These are phyloP conservation scores for Tephrocybe sp. DNA, from an alignment of 768 basidiomycete species.

Conservation along the genomic window DNA sequence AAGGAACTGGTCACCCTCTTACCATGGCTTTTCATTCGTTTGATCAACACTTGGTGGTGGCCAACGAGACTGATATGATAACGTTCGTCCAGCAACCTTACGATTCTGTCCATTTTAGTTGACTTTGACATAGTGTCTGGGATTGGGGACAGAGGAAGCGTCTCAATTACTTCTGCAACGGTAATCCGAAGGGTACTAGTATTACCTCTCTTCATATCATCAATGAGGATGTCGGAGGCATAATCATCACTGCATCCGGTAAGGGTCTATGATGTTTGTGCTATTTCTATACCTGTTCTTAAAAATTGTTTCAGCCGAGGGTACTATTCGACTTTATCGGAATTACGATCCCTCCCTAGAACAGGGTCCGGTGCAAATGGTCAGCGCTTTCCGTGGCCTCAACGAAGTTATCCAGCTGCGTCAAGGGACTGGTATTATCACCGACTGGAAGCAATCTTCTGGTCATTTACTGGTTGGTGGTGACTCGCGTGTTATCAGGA, in stretches of 20 bases:
- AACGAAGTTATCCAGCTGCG: conserved; percentile 71
- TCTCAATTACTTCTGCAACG: conserved; percentile 84
- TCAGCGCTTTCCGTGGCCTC: conserved; percentile 89
- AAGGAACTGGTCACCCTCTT: conserved; percentile 56
- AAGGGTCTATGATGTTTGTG: conserved; percentile 30
- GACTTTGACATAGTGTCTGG: conserved; percentile 64
- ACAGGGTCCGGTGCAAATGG: conserved; percentile 81
- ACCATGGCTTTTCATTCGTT: conserved; percentile 90
- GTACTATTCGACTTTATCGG: conserved; percentile 86
- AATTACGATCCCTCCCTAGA: conserved; percentile 81
- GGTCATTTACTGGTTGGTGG: conserved; percentile 89
- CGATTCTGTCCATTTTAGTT: background rate
- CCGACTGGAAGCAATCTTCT: conserved; percentile 90
- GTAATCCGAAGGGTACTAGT: conserved; percentile 75
- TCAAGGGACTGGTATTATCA: conserved; percentile 81
- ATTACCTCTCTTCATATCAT: conserved; percentile 91
- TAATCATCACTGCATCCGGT: conserved; percentile 88
- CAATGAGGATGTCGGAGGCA: conserved; percentile 92
- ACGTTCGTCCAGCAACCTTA: conserved; percentile 45
- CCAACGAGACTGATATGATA: conserved; percentile 84
- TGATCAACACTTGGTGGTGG: conserved; percentile 82
- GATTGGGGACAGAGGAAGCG: conserved; percentile 86
- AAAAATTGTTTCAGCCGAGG: conserved; percentile 62
- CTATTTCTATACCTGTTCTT: background rate
- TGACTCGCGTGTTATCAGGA: conserved; percentile 81